Base-by-base conservation (phyloP, 2,329 filamentous ascomycete species). In the Setomelanomma holmii region DNA sequence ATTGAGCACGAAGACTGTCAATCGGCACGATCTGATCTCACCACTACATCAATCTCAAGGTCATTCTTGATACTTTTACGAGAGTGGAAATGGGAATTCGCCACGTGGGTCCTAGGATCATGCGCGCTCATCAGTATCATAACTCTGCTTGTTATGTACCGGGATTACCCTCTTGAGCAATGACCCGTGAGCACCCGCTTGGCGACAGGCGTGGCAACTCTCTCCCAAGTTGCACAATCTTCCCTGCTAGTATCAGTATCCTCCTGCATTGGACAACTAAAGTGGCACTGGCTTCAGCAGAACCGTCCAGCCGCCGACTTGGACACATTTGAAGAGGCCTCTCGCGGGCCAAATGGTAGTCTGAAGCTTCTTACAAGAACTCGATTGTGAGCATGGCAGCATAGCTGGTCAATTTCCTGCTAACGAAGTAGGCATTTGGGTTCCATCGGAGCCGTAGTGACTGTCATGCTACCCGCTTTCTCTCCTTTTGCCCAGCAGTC, bases 241-340 rank as follows among this genome's bases (percentile, higher is more conserved):
- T 41, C 51, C 2, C 34, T 55, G 5, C 19, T 50, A 11, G 35
- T 50, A 10, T 19, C 51, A 16, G 30, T 55, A 8, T 50, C 51
- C 5, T 50, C 23, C 14, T 55, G 41, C 33, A 55, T 55, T 30
- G 46, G 51, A 6, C 51, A 55, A 23, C 35, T 55, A 27, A 55
- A 55, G 35, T 55, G 51, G 51, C 23, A 23, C 2, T 50, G 43
- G 43, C 38, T 52, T 10, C 36, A 21, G 12, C 23, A 35, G 27
- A 38, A 43, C 4, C 33, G 17, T 23, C 39, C 33, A 7, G 35
- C 38, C 4, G 12, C 30, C 4, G 56, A 56, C 35, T 7, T 59
- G 10, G 53, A 56, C 36, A 19, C 21, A 5, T 59, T 59, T 23
- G 56, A 59, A 40, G 20, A 7, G 12, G 56, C 56, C 17, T 51